Percentiles rank a stretch among this genome's conserved stretches.
These are phyloP conservation scores for Fraxinus pennsylvanica DNA, from an alignment of 257 asterid species.

Conservation along the genomic window DNA sequence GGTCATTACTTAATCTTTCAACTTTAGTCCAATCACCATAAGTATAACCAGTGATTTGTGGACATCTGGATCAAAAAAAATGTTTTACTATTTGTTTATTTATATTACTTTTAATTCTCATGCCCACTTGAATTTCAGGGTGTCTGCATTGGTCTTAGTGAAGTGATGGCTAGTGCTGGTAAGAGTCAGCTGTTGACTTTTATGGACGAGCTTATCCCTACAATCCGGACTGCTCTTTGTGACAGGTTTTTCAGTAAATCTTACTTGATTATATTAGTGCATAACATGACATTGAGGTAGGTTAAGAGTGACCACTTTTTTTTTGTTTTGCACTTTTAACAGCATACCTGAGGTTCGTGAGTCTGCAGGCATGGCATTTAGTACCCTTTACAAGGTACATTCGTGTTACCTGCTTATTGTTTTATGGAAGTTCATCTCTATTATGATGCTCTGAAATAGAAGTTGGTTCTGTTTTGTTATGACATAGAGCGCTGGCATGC, in stretches of 20 bases:
- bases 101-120: slow-evolving; percentile 10
- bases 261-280: slow-evolving; percentile 23
- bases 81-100: slow-evolving; percentile 8
- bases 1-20: neutral
- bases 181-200: slow-evolving; percentile 86
- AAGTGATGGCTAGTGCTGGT: slow-evolving; percentile 98
- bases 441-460: slow-evolving; percentile 20
- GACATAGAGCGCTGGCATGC: slow-evolving; percentile 94
- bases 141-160: slow-evolving; percentile 95
- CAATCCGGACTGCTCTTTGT: slow-evolving; percentile 96
- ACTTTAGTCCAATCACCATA: neutral
- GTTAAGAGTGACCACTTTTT: slow-evolving; percentile 15
- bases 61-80: neutral
- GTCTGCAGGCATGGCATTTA: slow-evolving; percentile 93
- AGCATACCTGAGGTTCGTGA: slow-evolving; percentile 89
- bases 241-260: slow-evolving; percentile 63
- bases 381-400: slow-evolving; percentile 92
- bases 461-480: slow-evolving; percentile 16
- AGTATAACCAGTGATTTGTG: neutral
- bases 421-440: neutral
- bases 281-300: slow-evolving; percentile 5
- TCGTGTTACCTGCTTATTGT: slow-evolving; percentile 2
- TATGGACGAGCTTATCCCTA: slow-evolving; percentile 88
- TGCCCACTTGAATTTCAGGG: slow-evolving; percentile 57
- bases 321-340: slow-evolving; percentile 25